Conservation (phyloP, 169 alveolate species). For the Plasmodium inui region DNA sequence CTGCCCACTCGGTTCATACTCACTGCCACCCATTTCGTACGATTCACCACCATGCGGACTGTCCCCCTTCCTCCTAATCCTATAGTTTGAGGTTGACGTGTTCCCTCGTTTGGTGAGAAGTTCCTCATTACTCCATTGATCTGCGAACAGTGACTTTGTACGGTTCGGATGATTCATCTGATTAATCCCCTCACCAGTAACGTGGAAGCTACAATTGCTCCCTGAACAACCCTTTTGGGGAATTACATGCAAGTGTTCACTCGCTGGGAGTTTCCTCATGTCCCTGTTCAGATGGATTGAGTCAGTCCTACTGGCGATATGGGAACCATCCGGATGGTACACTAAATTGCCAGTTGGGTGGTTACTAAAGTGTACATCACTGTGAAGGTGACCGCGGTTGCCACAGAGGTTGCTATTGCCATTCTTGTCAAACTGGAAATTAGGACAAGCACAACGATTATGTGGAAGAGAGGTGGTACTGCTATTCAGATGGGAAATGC, state of each 20-base stretch:
- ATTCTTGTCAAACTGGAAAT: background rate
- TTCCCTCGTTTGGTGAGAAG: background rate
- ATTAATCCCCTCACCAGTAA: background rate
- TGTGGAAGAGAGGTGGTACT: background rate
- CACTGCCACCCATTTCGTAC: background rate
- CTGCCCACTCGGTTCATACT: background rate
- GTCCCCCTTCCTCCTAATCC: background rate
- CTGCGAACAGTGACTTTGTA: background rate
- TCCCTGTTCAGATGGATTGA: background rate
- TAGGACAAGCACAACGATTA: background rate
- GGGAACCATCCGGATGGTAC: background rate
- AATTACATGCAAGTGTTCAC: background rate
- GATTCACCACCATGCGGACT: background rate
- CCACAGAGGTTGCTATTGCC: background rate
- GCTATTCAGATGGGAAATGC: background rate
- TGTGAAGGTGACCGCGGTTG: background rate
- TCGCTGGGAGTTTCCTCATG: background rate
- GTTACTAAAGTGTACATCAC: background rate
- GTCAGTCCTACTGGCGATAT: background rate
- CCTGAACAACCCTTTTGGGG: background rate
- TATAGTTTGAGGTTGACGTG: background rate
- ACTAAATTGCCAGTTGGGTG: background rate
- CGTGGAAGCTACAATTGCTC: background rate
- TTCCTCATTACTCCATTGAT: background rate
- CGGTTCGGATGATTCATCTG: background rate